Evolutionary conservation across 1,139 yeast genomes (phyloP), one percentile per base, ranked within the genome.

Genomic region (Yamadazyma pseudoaaseri): DNA sequence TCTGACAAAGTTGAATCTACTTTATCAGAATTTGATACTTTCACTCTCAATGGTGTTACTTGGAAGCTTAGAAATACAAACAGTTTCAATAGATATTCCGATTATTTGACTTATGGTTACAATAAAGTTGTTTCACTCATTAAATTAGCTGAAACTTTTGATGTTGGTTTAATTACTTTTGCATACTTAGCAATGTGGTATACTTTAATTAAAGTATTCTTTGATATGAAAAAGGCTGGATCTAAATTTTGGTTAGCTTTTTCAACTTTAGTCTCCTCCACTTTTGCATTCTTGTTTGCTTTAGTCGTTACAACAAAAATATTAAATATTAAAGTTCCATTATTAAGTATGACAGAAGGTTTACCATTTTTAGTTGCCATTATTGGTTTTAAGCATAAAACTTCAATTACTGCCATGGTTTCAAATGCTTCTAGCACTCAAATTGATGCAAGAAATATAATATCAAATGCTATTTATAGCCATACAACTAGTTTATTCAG

Each of bases 101-200:
- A 81, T 37, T 79, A 85, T 60, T 52, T 76, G 30, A 68, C 65
- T 23, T 57, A 65, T 38, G 58, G 76, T 20, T 53, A 73, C 33
- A 46, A 57, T 28, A 77, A 73, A 44, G 56, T 85, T 15, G 54
- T 65, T 35, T 72, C 68, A 34, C 66, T 84, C 43, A 70, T 87
- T 36, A 68, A 70, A 37, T 82, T 86, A 40, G 95, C 97, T 10
- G 97, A 92, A 49, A 78, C 83, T 23, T 86, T 87, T 47, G 98
- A 94, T 58, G 79, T 92, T 30, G 78, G 80, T 10, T 73, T 90
- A 41, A 82, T 94, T 36, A 74, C 87, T 8, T 60, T 81, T 34
- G 97, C 97, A 3, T 94, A 94, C 57, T 49, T 80, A 23, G 95
- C 95, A 33, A 90, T 92, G 97, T 73, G 87, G 73, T 83, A 86